These are phyloP conservation scores for Tricholomella constricta DNA, from an alignment of 768 basidiomycete genomes.

Conservation along the genomic window DNA sequence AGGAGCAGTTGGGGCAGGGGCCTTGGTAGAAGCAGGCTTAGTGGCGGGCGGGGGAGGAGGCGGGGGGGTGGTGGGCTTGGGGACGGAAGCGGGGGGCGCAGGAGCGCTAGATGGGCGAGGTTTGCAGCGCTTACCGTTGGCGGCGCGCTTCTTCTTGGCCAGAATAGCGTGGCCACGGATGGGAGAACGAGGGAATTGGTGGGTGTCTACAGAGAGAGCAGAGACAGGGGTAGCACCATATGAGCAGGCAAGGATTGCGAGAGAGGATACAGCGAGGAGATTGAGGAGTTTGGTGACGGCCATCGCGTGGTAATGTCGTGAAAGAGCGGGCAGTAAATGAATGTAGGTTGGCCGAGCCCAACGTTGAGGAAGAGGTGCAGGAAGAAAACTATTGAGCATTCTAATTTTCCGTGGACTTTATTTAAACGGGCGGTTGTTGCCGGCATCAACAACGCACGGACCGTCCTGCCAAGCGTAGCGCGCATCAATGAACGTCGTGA, in stretches of 20 bases:
- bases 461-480: slow-evolving; percentile 11
- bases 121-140: slow-evolving; percentile 56
- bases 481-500: not conserved
- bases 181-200: slow-evolving; percentile 43
- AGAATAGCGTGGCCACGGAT: slow-evolving; percentile 45
- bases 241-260: slow-evolving; percentile 58
- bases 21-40: slow-evolving; percentile 17
- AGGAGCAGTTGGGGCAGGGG: slow-evolving; percentile 17
- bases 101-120: slow-evolving; percentile 38
- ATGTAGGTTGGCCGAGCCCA: slow-evolving; percentile 26
- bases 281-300: slow-evolving; percentile 54
- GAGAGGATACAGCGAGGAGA: slow-evolving; percentile 57
- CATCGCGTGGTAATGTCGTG: slow-evolving; percentile 28
- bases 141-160: slow-evolving; percentile 53
- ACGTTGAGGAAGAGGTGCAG: slow-evolving; percentile 22
- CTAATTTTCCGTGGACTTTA: slow-evolving; percentile 11
- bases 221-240: slow-evolving; percentile 46
- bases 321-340: slow-evolving; percentile 28
- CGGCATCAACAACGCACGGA: slow-evolving; percentile 25
- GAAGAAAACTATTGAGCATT: slow-evolving; percentile 4
- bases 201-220: slow-evolving; percentile 51
- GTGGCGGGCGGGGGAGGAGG: slow-evolving; percentile 14
- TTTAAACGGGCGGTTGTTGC: slow-evolving; percentile 23
- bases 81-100: slow-evolving; percentile 15
- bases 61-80: slow-evolving; percentile 18